Conservation (phyloP, 192 early-diverging fungal genomes). For the Jimgerdemannia lactiflua region DNA sequence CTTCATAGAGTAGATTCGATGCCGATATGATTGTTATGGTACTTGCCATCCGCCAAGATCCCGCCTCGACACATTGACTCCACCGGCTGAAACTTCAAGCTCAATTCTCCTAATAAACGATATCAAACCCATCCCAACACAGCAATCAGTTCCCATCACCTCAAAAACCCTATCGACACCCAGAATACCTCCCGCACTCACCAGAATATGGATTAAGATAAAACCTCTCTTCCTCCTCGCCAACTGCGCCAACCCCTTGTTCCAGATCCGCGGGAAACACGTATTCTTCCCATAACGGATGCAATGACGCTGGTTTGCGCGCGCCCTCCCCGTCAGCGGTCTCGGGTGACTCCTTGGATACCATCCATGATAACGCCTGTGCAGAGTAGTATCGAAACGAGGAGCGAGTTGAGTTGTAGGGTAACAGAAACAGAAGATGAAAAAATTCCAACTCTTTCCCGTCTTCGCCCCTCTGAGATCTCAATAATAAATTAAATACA, state of each 20-base stretch:
- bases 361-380: slow-evolving; percentile 52
- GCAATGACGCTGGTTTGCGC: slow-evolving; percentile 32
- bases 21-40: neutral
- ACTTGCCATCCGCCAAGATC: slow-evolving; percentile 51
- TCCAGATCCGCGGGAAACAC: slow-evolving; percentile 33
- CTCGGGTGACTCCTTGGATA: slow-evolving; percentile 31
- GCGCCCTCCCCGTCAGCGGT: neutral
- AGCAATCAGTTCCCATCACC: neutral
- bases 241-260: neutral
- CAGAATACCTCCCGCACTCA: neutral
- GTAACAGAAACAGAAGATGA: neutral
- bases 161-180: neutral
- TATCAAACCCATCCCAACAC: neutral
- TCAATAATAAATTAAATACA: neutral
- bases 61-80: slow-evolving; percentile 45
- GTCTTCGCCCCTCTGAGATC: neutral
- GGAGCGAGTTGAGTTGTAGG: neutral
- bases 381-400: neutral
- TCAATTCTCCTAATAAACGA: slow-evolving; percentile 30
- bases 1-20: neutral
- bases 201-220: slow-evolving; percentile 48
- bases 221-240: slow-evolving; percentile 21
- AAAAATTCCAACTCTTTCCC: neutral
- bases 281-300: slow-evolving; percentile 56
- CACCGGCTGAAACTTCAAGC: slow-evolving; percentile 40